Evolutionary conservation across 306 rosid genomes (phyloP), one percentile per base, ranked within the genome.

Genomic region (Leucaena leucocephala): DNA sequence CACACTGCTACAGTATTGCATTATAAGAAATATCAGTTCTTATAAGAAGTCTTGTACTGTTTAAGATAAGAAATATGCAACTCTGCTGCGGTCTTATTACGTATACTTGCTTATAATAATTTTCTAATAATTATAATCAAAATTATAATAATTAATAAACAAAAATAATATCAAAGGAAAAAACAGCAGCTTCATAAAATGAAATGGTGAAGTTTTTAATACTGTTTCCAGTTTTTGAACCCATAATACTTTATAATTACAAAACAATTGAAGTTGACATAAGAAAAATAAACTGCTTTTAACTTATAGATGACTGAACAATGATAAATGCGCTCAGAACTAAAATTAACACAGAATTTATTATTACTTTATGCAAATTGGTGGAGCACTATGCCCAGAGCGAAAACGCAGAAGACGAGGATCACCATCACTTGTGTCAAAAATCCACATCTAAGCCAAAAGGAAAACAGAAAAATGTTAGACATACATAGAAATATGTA

Each of bases 351-450:
- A 67, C 59, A 44, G 72, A 74, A 84, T 78, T 62, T 44, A 79
- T n/a, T 70, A 75, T 85, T 84, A 95, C 98, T 89, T 91, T 78
- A 92, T 91, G 89, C 98, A 92, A 58, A 86, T 90, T 48, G 98
- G 98, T 80, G 98, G 96, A 76, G 98, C 98, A 85, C 98, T 92
- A 46, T 95, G 98, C 40, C 98, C 98, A 72, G 94, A 87, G 83
- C 97, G 89, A 83, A 94, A 94, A 69, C 97, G 92, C 71, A 91
- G 64, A 79, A 94, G 96, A 43, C 94, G 95, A 78, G 97, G 93
- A 80, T 92, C 97, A 77, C 98, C 97, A 74, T 92, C 98, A 52
- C 88, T 92, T 74, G 97, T 89, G 85, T 92, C 97, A 77, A 94
- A 94, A 79, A 92, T 92, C 98, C 97, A 94, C 97, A 92, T 94